phyloP scores from a whole-genome alignment of 495 filamentous ascomycete species.

The Hyaloscypha hepaticicola region DNA sequence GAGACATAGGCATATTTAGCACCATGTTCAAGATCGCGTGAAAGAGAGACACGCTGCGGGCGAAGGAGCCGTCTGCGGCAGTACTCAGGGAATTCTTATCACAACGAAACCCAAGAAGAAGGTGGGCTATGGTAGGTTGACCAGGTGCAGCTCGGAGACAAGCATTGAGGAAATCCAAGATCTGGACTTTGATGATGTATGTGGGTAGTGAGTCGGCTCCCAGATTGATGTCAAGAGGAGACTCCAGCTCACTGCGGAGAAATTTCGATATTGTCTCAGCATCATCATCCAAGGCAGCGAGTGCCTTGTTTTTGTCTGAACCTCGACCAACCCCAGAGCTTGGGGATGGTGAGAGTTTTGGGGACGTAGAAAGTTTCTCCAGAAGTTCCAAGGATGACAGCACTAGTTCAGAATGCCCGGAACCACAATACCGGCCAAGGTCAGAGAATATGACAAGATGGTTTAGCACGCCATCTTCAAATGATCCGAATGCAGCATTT shows the following conservation, averaged over 20 bases:
- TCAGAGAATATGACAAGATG: conserved; percentile 73
- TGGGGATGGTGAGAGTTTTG: conserved; percentile 63
- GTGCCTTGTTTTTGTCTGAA: conserved; percentile 70
- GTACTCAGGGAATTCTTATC: conserved; percentile 63
- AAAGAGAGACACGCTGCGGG: conserved; percentile 69
- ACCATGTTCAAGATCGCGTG: conserved; percentile 72
- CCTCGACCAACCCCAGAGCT: conserved; percentile 46
- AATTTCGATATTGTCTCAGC: conserved; percentile 66
- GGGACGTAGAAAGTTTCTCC: conserved; percentile 79
- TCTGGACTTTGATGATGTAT: conserved; percentile 72
- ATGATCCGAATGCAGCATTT: conserved; percentile 73
- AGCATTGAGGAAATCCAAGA: conserved; percentile 79
- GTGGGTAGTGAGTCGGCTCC: conserved; percentile 60
- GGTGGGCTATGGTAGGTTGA: conserved; percentile 80
- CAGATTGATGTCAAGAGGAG: conserved; percentile 60
- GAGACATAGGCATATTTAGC: conserved; percentile 55
- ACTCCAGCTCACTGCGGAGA: conserved; percentile 62
- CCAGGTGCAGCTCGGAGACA: conserved; percentile 69
- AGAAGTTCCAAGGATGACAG: conserved; percentile 75
- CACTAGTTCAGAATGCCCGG: conserved; percentile 72
- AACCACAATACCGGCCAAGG: conserved; percentile 79
- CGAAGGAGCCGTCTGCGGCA: conserved; percentile 61
- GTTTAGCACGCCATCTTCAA: conserved; percentile 88
- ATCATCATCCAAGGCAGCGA: conserved; percentile 74
- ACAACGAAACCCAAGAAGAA: conserved; percentile 85